Evolutionary conservation across 345 rosid genomes (phyloP).

Genomic region (Eucalyptus shirleyi): DNA sequence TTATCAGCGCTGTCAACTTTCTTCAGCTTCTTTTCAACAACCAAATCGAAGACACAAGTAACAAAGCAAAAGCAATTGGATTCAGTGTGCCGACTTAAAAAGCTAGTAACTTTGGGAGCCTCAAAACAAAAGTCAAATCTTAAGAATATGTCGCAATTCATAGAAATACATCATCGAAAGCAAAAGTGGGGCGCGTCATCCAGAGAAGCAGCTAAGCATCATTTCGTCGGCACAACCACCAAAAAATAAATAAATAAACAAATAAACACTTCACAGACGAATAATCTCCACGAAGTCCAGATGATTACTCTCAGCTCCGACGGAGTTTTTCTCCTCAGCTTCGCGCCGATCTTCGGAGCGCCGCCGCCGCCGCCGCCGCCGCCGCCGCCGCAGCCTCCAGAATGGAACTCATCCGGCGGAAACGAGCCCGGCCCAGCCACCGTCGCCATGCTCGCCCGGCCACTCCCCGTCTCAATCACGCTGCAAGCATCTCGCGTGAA

Average conservation of each 20-base stretch:
- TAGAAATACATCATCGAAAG: not conserved
- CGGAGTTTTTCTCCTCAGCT: slow-evolving; percentile 70
- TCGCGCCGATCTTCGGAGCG: slow-evolving; percentile 18
- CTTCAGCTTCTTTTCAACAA: not conserved
- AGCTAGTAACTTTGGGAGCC: not conserved
- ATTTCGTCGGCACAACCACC: not conserved
- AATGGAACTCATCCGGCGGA: slow-evolving; percentile 28
- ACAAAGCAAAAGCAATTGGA: not conserved
- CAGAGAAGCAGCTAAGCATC: not conserved
- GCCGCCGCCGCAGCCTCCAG: not conserved
- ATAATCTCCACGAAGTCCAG: not conserved
- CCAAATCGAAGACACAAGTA: not conserved
- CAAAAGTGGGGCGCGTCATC: not conserved
- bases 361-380: slow-evolving; percentile 7
- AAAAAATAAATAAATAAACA: not conserved
- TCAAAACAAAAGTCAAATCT: not conserved
- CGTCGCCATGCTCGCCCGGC: slow-evolving; percentile 34
- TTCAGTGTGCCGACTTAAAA: not conserved
- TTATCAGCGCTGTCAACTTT: not conserved
- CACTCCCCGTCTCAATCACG: not conserved
- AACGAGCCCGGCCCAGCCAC: slow-evolving; percentile 52
- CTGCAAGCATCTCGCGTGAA: not conserved
- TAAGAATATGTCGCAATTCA: not conserved
- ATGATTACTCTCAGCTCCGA: slow-evolving; percentile 64
- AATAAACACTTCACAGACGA: not conserved